A percentile compares a stretch with the other conserved stretches of the same genome.
Conservation (phyloP, 192 early-diverging fungal species). For the Spinellus fusiger region DNA sequence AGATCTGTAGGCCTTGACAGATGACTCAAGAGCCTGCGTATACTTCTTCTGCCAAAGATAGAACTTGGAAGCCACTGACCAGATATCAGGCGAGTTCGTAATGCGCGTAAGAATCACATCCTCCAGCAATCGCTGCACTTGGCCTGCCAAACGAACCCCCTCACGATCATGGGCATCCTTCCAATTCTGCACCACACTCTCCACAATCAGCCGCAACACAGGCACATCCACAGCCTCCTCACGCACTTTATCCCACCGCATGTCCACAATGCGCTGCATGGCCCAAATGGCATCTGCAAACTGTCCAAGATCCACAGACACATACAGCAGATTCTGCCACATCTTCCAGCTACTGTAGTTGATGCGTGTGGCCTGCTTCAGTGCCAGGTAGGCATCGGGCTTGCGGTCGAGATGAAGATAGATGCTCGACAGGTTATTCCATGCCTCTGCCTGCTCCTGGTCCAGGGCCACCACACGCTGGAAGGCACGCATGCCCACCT, state of each 20-base stretch:
- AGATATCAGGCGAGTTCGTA: constrained; percentile 66
- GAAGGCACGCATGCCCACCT: constrained; percentile 70
- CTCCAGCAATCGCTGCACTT: constrained; percentile 60
- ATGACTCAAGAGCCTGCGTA: constrained; percentile 67
- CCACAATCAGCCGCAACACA: constrained; percentile 69
- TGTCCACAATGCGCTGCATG: constrained; percentile 73
- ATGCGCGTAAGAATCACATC: constrained; percentile 71
- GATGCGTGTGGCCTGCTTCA: constrained; percentile 75
- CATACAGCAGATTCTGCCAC: constrained; percentile 89
- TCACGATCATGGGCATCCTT: constrained; percentile 47
- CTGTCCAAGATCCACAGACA: constrained; percentile 70
- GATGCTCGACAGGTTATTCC: constrained; percentile 91
- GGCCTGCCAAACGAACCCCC: constrained; percentile 39
- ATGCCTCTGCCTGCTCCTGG: constrained; percentile 85
- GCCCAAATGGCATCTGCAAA: constrained; percentile 81
- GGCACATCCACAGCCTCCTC: constrained; percentile 76
- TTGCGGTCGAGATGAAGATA: constrained; percentile 68
- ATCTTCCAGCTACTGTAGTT: constrained; percentile 84
- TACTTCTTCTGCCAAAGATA: constrained; percentile 61
- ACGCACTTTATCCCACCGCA: constrained; percentile 63
- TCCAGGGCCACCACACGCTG: constrained; percentile 66
- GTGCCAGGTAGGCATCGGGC: constrained; percentile 71
- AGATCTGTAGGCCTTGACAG: constrained; percentile 79
- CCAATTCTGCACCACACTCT: constrained; percentile 53
- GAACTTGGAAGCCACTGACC: constrained; percentile 72